Evolutionary conservation across 2,329 filamentous ascomycete species (phyloP), one percentile per base, ranked within the genome.

Genomic region (Neofusicoccum parvum): DNA sequence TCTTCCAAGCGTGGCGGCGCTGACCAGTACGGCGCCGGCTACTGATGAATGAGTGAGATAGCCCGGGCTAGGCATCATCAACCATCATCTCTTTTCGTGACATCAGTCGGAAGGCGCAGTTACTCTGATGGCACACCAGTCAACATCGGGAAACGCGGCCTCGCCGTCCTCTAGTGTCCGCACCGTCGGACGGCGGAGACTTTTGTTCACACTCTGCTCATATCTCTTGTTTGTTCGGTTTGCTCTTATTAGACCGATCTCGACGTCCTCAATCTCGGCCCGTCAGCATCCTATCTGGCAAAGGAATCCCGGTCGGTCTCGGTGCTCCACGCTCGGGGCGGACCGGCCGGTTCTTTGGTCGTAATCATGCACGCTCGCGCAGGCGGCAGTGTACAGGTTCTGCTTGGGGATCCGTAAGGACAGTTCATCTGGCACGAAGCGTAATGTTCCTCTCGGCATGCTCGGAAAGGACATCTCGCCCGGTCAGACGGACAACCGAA

Each of bases 1-100:
- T 82, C 81, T 67, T 80, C 80, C 71, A 83, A 83, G 78, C 81
- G 80, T 76, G 80, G 80, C 72, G 77, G 75, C 69, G 74, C 71
- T 72, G 80, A 82, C 73, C 80, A 82, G 74, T 79, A 80, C 72
- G 75, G 76, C 72, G 78, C 80, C 75, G 77, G 77, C 74, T 83
- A 81, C 79, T 83, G 81, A 83, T 80, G 53, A 59, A 60, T 65
- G 53, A 60, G 48, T 51, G 64, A 65, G 49, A 51, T 27, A 37
- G 64, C 64, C 64, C 64, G 46, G 56, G 64, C 64, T 76, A 75
- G 78, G 74, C 77, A 75, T 75, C 72, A 74, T 71, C 73, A 75
- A 74, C 68, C 65, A 51, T 75, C 74, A 62, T 77, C 74, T 77
- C 75, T 76, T 70, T 67, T 65, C 60, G 39, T 71, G 68, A 69